Evolutionary conservation across 2,329 filamentous ascomycete species (phyloP), one percentile per base, ranked within the genome.

Genomic region (Mycocentrospora acerina): DNA sequence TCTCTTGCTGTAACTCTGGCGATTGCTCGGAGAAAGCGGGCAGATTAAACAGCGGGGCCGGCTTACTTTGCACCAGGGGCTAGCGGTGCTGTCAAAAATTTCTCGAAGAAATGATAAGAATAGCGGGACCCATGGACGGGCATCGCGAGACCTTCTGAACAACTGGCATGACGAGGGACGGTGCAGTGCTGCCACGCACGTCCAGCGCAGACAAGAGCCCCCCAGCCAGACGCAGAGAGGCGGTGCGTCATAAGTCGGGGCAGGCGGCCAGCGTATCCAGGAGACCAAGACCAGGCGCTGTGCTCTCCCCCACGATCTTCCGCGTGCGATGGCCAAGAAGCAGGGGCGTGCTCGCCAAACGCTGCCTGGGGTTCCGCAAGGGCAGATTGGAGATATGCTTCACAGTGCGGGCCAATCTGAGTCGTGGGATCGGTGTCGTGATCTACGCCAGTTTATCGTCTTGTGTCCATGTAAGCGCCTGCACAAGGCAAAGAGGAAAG

Each of bases 21-120:
- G 44, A 36, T 42, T 48, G 44, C 50, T 57, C 53, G 53, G 53
- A 54, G 46, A 40, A 55, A 53, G 48, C 39, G 44, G 27, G 37
- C 38, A 48, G 43, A 42, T 27, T 27, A n/a, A 44, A 36, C 40
- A 55, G 55, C 51, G 55, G 55, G 55, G 52, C 54, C 44, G 44
- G 51, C 54, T 59, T 55, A 51, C n/a, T n/a, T n/a, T n/a, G n/a
- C n/a, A n/a, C 42, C 51, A 52, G 24, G 37, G 37, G 44, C 44
- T 56, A 54, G 43, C 29, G 41, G 37, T 37, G 39, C 19, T 43
- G 40, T 51, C 42, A 50, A 48, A 49, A 46, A 48, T 51, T 57
- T 52, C 41, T 40, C 45, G 47, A 48, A 52, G 44, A 45, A 45
- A 35, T 48, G 46, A 57, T 57, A 54, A 58, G 45, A 57, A 54